Conservation (phyloP, 2,329 filamentous ascomycete species). For the Incumbomyces delicatus region DNA sequence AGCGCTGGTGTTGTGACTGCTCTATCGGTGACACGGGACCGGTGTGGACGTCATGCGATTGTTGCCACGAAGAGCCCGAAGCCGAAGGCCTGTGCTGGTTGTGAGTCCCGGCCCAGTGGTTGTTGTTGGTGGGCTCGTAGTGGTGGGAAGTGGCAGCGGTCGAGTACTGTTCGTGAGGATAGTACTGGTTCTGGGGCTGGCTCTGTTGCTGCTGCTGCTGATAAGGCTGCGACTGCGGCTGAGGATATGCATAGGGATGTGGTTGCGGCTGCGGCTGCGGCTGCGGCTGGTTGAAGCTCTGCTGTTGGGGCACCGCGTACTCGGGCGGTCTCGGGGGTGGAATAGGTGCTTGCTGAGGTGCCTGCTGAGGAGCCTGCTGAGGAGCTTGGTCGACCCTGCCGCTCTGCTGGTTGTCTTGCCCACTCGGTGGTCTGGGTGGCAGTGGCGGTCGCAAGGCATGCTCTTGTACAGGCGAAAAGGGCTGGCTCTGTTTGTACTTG, state of each 20-base stretch:
- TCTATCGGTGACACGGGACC: conserved; percentile 19
- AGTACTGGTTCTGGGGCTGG: conserved; percentile 21
- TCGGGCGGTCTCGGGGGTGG: conserved; percentile 33
- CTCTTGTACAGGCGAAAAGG: background rate
- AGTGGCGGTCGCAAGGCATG: conserved; percentile 14
- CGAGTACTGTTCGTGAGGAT: conserved; percentile 24
- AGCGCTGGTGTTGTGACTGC: conserved; percentile 3
- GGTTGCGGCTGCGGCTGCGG: no score
- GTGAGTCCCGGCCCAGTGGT: conserved; percentile 7
- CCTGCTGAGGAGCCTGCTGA: conserved; percentile 19
- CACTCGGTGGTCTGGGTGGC: conserved; percentile 19
- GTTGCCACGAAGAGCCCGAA: conserved; percentile 8
- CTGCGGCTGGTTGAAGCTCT: conserved; percentile 15
- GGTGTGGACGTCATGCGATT: conserved; percentile 9
- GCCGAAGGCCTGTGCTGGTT: conserved; percentile 10
- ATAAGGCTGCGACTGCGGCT: conserved; percentile 12
- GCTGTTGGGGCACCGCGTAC: conserved; percentile 27
- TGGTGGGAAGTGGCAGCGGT: conserved; percentile 24
- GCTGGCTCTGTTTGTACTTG: conserved; percentile 24
- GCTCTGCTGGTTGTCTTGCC: conserved; percentile 1
- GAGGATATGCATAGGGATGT: background rate
- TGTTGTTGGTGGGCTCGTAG: conserved; percentile 22
- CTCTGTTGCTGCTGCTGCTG: conserved; percentile 9
- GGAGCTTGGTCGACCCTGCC: conserved; percentile 12
- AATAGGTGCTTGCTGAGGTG: conserved; percentile 19